Evolutionary conservation across 208 protist species (phyloP).

Genomic region (Acanthamoeba comandoni): DNA sequence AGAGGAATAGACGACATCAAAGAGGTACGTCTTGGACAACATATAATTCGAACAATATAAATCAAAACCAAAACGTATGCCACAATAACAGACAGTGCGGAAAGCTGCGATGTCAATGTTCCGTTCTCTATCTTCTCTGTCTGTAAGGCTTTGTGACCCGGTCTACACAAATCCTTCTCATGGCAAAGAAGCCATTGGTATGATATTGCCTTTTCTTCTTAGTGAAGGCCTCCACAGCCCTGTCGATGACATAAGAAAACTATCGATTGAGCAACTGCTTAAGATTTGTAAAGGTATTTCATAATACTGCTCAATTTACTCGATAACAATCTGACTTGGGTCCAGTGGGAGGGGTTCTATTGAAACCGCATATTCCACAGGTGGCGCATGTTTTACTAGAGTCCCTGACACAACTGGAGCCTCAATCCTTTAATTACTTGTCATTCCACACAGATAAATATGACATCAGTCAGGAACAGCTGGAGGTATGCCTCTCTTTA

Average conservation of each 20-base stretch:
- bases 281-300: slow-evolving; percentile 72
- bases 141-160: slow-evolving; percentile 78
- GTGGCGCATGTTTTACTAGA: slow-evolving; percentile 77
- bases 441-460: slow-evolving; percentile 79
- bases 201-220: slow-evolving; percentile 73
- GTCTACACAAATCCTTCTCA: slow-evolving; percentile 66
- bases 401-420: slow-evolving; percentile 78
- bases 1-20: slow-evolving; percentile 75
- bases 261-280: slow-evolving; percentile 51
- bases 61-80: too few species aligned
- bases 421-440: slow-evolving; percentile 80
- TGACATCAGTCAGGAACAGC: slow-evolving; percentile 75
- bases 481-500: slow-evolving; percentile 25
- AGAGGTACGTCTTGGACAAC: slow-evolving; percentile 28
- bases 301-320: background rate
- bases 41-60: slow-evolving; percentile 3
- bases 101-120: slow-evolving; percentile 78
- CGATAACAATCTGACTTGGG: background rate
- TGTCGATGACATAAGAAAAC: slow-evolving; percentile 39
- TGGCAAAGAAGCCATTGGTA: slow-evolving; percentile 62
- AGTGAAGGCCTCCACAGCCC: slow-evolving; percentile 58
- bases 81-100: slow-evolving; percentile 74
- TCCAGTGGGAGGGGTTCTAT: slow-evolving; percentile 64
- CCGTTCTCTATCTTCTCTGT: slow-evolving; percentile 77
- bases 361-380: slow-evolving; percentile 76